Evolutionary conservation across 2,329 filamentous ascomycete genomes (phyloP), one percentile per base, ranked within the genome.

Genomic region (Amauroascus verrucosus): DNA sequence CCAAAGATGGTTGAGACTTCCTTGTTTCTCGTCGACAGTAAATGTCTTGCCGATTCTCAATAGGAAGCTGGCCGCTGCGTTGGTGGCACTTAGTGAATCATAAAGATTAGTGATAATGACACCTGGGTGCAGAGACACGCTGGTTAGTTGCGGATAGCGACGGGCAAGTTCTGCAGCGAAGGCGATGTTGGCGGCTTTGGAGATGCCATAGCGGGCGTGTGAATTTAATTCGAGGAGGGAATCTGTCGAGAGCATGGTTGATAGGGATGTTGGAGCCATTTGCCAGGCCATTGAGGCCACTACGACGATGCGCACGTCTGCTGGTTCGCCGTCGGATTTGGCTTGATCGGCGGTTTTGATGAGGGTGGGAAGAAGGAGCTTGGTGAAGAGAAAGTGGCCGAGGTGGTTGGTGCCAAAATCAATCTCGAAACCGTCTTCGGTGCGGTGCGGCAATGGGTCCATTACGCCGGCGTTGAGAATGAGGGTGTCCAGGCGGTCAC

Each of bases 111-210:
- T 74, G 4, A 65, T 56, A 33, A 74, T 70, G 2, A 71, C 62
- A 1, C 77, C 77, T 0, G 77, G 77, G 52, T 80, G 77, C 0
- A 80, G 59, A 0, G 73, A 69, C 8, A 78, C 67, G 20, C 70
- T 69, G 20, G 66, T 68, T 1, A 77, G 65, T 16, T 67, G 58
- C 0, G 73, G 73, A 51, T 73, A 67, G 1, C 71, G 70, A 6
- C 71, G 67, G 13, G 51, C 51, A 3, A 78, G 58, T 57, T 76
- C 72, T 0, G 67, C 60, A 2, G 74, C 73, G 45, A 73, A 73
- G 4, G 76, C 61, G 26, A 77, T 69, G 50, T 75, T 77, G 1
- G 75, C 76, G 0, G 74, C 68, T 60, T 78, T 79, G 55, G 72
- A 75, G n/a, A 74, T 71, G 7, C 68, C 73, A 58, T 79, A 80